A percentile compares a stretch with the other conserved stretches of the same genome.
Conservation (phyloP, 2,329 filamentous ascomycete genomes). For the Aspergillus fijiensis region DNA sequence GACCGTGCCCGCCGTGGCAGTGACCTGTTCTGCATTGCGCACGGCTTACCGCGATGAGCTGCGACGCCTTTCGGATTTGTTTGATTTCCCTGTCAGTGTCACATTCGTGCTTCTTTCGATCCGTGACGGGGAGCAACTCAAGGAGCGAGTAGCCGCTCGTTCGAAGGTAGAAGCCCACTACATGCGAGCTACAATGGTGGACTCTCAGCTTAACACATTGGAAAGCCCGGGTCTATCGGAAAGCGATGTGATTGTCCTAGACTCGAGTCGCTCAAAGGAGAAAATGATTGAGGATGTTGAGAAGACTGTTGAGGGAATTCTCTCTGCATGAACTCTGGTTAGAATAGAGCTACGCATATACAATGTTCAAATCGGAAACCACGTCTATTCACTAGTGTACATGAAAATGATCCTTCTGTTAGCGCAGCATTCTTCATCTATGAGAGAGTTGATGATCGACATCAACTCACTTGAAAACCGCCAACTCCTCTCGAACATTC, state of each 20-base stretch:
- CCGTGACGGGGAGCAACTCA: conserved; percentile 34
- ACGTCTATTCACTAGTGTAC: too few species aligned
- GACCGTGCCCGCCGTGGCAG: conserved; percentile 39
- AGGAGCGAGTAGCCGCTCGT: conserved; percentile 47
- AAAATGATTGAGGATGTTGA: conserved; percentile 13
- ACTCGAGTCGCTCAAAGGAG: conserved; percentile 12
- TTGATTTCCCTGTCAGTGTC: conserved; percentile 22
- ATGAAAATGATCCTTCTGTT: too few species aligned
- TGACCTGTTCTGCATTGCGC: conserved; percentile 56
- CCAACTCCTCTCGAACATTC: conserved; percentile 5
- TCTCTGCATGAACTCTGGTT: background rate
- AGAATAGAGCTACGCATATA: background rate
- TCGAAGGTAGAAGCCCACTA: conserved; percentile 46
- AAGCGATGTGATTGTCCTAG: conserved; percentile 25
- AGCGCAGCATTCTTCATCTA: too few species aligned
- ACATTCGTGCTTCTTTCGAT: conserved; percentile 43
- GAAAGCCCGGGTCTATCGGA: conserved; percentile 48
- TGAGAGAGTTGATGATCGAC: too few species aligned
- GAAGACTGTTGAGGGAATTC: background rate
- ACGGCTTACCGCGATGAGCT: conserved; percentile 56
- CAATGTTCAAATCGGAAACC: too few species aligned
- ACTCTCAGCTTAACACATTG: conserved; percentile 51
- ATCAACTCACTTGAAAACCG: background rate
- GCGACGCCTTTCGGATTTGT: conserved; percentile 36
- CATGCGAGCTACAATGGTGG: conserved; percentile 56